These are phyloP conservation scores for Dittrichia graveolens DNA, from an alignment of 129 eudicot genomes.

Conservation along the genomic window DNA sequence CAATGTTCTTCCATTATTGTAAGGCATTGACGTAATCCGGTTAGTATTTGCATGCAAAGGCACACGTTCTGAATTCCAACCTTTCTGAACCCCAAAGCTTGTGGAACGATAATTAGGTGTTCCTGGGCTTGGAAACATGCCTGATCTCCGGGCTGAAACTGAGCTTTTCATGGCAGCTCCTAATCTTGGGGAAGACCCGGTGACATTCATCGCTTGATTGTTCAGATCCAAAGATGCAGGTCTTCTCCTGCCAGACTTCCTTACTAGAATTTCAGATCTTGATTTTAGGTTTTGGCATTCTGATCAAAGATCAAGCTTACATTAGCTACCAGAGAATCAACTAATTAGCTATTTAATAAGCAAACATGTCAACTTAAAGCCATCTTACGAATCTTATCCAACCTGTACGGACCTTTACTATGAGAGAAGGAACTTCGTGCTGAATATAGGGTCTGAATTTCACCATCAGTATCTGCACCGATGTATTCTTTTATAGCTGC, in stretches of 20 bases:
- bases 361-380: slow-evolving; percentile 2
- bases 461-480: slow-evolving; percentile 68
- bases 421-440: slow-evolving; percentile 86
- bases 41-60: slow-evolving; percentile 50
- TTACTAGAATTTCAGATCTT: slow-evolving; percentile 55
- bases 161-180: slow-evolving; percentile 60
- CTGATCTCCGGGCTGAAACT: slow-evolving; percentile 31
- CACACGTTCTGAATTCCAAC: slow-evolving; percentile 91
- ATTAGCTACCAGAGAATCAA: slow-evolving; percentile 15
- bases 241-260: slow-evolving; percentile 59
- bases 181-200: slow-evolving; percentile 64
- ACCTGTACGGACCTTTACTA: slow-evolving; percentile 63
- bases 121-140: slow-evolving; percentile 74
- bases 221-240: slow-evolving; percentile 78
- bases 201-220: slow-evolving; percentile 40
- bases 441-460: slow-evolving; percentile 52
- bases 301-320: slow-evolving; percentile 29
- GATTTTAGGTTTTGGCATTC: slow-evolving; percentile 72
- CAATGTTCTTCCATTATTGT: slow-evolving; percentile 63
- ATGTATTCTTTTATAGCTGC: slow-evolving; percentile 53
- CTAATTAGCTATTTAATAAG: not conserved
- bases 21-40: slow-evolving; percentile 53
- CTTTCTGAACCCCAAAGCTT: slow-evolving; percentile 57
- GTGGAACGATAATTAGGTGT: slow-evolving; percentile 63
- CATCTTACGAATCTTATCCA: slow-evolving; percentile 3